phyloP scores from a whole-genome alignment of 768 basidiomycete species.

The Termitomyces sp. region DNA sequence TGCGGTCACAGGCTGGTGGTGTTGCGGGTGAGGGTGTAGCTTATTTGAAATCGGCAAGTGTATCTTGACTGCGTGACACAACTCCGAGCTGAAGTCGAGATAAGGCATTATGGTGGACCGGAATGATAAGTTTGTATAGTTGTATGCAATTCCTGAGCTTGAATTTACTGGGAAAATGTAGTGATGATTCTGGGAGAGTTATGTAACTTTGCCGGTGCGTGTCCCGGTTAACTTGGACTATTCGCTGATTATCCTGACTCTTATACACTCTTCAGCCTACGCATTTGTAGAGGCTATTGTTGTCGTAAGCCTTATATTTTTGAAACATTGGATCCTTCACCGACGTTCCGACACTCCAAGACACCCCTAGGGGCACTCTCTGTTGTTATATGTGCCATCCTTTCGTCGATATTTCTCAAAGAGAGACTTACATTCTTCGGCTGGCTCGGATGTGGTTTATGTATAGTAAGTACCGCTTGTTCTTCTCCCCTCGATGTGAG shows the following conservation, averaged over 20 bases:
- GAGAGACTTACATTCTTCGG: conserved; percentile 95
- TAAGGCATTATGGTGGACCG: conserved; percentile 90
- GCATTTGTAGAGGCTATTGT: conserved; percentile 91
- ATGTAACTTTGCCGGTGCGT: conserved; percentile 79
- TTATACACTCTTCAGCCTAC: conserved; percentile 48
- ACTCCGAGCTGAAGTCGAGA: conserved; percentile 14
- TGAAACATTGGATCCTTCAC: conserved; percentile 1
- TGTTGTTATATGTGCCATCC: conserved; percentile 91
- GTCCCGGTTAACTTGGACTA: conserved; percentile 27
- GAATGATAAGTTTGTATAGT: conserved; percentile 73
- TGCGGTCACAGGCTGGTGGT: conserved; percentile 80
- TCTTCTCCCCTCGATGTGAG: not conserved
- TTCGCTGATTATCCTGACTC: conserved; percentile 17
- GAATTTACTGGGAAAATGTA: conserved; percentile 23
- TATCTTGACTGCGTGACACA: not conserved
- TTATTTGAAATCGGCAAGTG: conserved; percentile 88
- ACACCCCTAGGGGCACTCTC: conserved; percentile 96
- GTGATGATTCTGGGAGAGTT: conserved; percentile 93
- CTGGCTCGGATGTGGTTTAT: conserved; percentile 91
- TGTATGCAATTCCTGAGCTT: not conserved
- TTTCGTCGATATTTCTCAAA: conserved; percentile 91
- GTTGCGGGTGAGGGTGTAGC: conserved; percentile 82
- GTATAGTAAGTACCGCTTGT: conserved; percentile 67
- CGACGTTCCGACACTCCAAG: conserved; percentile 29
- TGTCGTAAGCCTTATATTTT: conserved; percentile 53